phyloP scores from a whole-genome alignment of 2,329 filamentous ascomycete species.

The Thermoascus crustaceus region DNA sequence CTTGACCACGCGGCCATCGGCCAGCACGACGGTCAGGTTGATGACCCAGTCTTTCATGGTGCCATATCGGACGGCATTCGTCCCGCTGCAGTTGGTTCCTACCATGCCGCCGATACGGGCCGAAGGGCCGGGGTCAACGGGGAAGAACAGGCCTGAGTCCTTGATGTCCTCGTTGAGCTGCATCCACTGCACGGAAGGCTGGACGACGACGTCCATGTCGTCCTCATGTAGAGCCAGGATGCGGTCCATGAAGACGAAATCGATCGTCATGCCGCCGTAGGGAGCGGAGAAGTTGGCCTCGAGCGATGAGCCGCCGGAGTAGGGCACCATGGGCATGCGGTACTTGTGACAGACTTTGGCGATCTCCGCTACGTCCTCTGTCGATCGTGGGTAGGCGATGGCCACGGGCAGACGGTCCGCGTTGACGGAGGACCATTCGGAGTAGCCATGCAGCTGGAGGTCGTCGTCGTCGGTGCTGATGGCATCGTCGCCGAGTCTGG shows the following conservation, averaged over 20 bases:
- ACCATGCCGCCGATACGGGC: constrained; percentile 54
- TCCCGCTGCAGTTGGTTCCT: constrained; percentile 59
- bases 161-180: constrained; percentile 69
- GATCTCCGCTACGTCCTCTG: constrained; percentile 56
- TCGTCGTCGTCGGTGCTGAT: constrained; percentile 59
- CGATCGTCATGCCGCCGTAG: constrained; percentile 78
- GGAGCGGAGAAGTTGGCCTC: constrained; percentile 88
- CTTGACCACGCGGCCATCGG: constrained; percentile 61
- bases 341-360: constrained; percentile 69
- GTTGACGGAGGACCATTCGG: constrained; percentile 64
- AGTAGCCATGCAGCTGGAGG: constrained; percentile 57
- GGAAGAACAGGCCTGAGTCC: constrained; percentile 75
- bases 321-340: constrained; percentile 75
- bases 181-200: constrained; percentile 90
- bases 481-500: constrained; percentile 47
- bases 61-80: constrained; percentile 57
- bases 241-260: constrained; percentile 80
- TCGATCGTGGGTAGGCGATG: constrained; percentile 56
- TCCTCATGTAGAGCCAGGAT: constrained; percentile 72
- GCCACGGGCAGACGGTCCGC: constrained; percentile 55
- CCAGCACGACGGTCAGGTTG: constrained; percentile 61
- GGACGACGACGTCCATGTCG: constrained; percentile 88
- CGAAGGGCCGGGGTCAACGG: constrained; percentile 72
- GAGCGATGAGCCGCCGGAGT: constrained; percentile 75
- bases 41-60: constrained; percentile 72